Conservation (phyloP, 2,329 filamentous ascomycete species). For the Xylaria hypoxylon region DNA sequence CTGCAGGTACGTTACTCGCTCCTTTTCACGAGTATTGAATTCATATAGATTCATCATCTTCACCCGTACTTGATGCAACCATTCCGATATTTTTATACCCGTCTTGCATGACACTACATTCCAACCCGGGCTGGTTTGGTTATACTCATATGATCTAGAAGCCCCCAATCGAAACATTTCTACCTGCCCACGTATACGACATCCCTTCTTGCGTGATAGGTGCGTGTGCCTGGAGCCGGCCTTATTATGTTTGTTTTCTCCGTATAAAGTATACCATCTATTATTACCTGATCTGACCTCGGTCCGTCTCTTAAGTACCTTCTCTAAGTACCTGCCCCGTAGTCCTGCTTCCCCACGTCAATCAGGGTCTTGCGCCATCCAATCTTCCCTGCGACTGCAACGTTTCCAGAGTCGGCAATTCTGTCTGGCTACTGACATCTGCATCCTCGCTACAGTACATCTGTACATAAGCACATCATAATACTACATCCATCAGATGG, state of each 20-base stretch:
- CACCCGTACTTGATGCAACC: background rate
- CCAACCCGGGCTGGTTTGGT: background rate
- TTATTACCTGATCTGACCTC: conserved; percentile 22
- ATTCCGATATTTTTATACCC: background rate
- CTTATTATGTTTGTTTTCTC: background rate
- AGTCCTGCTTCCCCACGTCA: conserved; percentile 26
- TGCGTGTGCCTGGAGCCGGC: background rate
- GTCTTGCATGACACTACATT: background rate
- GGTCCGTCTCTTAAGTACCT: too few species aligned
- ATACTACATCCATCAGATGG: background rate
- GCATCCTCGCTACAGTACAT: conserved; percentile 3
- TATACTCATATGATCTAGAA: background rate
- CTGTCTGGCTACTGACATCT: conserved; percentile 28
- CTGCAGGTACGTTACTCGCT: too few species aligned
- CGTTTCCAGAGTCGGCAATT: conserved; percentile 50
- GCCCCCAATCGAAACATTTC: background rate
- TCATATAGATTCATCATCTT: background rate
- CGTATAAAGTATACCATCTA: background rate
- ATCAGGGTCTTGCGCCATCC: conserved; percentile 25
- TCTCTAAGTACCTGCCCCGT: too few species aligned
- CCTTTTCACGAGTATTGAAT: too few species aligned
- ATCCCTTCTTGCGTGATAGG: background rate
- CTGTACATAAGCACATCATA: conserved; percentile 15
- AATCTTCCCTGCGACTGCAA: conserved; percentile 44
- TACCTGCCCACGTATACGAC: background rate